Evolutionary conservation across 202 grass and related monocot genomes (phyloP).

Genomic region (Brachypodium distachyon): DNA sequence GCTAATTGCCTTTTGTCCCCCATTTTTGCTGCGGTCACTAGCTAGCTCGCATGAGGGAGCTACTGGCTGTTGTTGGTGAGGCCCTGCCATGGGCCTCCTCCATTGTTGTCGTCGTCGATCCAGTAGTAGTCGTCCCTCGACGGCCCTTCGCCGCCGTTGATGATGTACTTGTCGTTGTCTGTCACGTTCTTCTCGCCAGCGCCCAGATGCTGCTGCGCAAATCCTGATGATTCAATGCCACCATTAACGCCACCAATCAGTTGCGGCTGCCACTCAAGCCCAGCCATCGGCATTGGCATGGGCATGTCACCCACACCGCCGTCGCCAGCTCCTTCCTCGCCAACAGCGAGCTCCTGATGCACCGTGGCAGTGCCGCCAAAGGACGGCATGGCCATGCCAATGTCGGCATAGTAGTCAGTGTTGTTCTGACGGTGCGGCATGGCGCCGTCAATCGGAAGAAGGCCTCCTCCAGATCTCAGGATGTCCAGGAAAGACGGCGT

Average conservation of each 20-base stretch:
- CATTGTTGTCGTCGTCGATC: neutral
- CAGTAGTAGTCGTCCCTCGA: neutral
- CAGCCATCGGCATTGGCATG: too few relatives aligned
- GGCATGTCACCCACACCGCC: neutral
- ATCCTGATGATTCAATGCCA: neutral
- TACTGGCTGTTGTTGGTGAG: neutral
- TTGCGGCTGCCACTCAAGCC: neutral
- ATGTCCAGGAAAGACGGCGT: neutral
- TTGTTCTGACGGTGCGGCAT: neutral
- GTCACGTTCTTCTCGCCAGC: neutral
- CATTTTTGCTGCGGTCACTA: too few relatives aligned
- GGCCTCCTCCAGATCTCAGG: neutral
- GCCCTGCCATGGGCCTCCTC: neutral
- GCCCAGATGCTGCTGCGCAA: neutral
- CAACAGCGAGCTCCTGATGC: too few relatives aligned
- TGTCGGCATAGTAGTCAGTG: neutral
- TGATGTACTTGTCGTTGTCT: neutral
- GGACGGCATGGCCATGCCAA: neutral
- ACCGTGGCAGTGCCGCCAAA: too few relatives aligned
- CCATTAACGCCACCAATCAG: neutral
- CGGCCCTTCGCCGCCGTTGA: neutral
- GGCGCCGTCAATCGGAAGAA: too few relatives aligned
- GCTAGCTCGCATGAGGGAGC: constrained; percentile 3
- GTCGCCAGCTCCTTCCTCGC: neutral
- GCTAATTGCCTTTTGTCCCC: too few relatives aligned